Evolutionary conservation across 495 filamentous ascomycete species (phyloP), one percentile per base, ranked within the genome.

Genomic region (Podospora conica): DNA sequence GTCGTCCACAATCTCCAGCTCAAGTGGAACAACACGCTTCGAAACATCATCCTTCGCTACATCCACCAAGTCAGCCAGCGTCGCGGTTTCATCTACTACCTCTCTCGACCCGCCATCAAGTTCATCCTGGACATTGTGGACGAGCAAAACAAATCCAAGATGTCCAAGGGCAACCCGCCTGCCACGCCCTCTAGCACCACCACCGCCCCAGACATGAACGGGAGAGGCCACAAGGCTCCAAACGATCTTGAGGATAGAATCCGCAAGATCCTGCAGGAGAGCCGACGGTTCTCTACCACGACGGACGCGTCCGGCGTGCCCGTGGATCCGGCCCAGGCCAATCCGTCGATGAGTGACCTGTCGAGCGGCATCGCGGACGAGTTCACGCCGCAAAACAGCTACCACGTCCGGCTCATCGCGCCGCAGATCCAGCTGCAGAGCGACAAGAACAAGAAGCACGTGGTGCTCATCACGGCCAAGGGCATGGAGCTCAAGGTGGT

Each of bases 81-180:
- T 53, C 89, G 95, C 62, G 95, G 95, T 24, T 98, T 98, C 78
- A 88, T 98, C 48, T 98, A 98, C 79, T 98, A 98, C 78, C 88
- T 97, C 82, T 97, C 95, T 22, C 86, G 95, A 53, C 86, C 92
- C 66, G 96, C 95, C 18, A 91, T 98, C 71, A 98, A 97, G 73
- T 98, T 98, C 76, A 97, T 98, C 66, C 81, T 97, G 10, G 95
- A 98, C 73, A 96, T 98, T 31, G 91, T 98, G 12, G 92, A 96
- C 33, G 95, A 98, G 72, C 95, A 97, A 71, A 86, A 86, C 66
- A 92, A 88, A 80, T 77, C 84, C 70, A 82, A 85, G 77, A 64
- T 74, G 74, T 66, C 78, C 62, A 74, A 74, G 55, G 71, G 67
- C 60, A 77, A 70, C 48, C 76, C 74, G 9, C 70, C 74, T 24